Percentiles rank a stretch among this genome's conserved stretches.
phyloP scores from a whole-genome alignment of 345 rosid species.

The Citrus inodora region DNA sequence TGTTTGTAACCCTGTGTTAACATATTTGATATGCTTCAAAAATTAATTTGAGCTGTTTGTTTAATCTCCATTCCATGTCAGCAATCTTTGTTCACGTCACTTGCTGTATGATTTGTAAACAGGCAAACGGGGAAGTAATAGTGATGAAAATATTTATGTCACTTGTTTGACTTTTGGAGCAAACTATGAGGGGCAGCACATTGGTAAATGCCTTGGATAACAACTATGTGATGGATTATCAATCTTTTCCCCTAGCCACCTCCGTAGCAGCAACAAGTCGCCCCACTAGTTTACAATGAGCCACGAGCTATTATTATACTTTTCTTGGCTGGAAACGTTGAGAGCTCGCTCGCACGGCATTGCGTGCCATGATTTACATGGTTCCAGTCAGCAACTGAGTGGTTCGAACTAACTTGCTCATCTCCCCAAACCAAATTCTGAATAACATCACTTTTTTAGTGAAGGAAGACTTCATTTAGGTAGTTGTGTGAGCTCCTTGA shows the following conservation, averaged over 20 bases:
- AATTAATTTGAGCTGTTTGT: not conserved
- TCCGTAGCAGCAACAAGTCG: conserved; percentile 49
- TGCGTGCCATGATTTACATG: conserved; percentile 62
- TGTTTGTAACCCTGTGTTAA: not conserved
- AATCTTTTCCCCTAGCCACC: conserved; percentile 36
- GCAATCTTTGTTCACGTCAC: not conserved
- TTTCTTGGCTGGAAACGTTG: conserved; percentile 39
- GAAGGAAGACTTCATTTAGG: conserved; percentile 16
- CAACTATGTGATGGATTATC: conserved; percentile 41
- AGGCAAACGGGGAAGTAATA: conserved; percentile 84
- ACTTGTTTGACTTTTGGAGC: conserved; percentile 75
- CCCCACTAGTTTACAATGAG: conserved; percentile 41
- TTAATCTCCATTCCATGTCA: not conserved
- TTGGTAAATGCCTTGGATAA: conserved; percentile 42
- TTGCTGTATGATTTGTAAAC: not conserved
- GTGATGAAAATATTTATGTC: conserved; percentile 88
- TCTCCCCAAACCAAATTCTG: conserved; percentile 10
- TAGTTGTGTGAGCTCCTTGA: conserved; percentile 7
- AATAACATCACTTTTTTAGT: not conserved
- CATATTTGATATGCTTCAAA: not conserved
- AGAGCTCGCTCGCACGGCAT: conserved; percentile 35
- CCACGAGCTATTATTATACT: conserved; percentile 5
- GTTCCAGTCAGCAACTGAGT: conserved; percentile 25
- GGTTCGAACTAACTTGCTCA: conserved; percentile 22
- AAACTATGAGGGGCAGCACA: conserved; percentile 53